Evolutionary conservation across 2,329 filamentous ascomycete genomes (phyloP), one percentile per base, ranked within the genome.

Genomic region (Colletotrichum ledebouriae): DNA sequence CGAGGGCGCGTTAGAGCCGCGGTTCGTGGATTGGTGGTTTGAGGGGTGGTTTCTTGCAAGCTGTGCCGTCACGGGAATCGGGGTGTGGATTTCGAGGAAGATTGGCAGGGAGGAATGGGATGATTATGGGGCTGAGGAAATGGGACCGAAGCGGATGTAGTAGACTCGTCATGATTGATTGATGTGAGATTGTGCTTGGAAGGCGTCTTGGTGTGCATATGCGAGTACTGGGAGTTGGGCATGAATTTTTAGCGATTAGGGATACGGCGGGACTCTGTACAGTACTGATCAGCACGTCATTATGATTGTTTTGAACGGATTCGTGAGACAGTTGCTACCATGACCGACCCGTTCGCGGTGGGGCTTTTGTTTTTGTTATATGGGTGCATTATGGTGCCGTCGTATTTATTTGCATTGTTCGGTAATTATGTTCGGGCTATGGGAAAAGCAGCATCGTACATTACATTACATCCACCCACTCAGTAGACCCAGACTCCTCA

Each of bases 11-110:
- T 83, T 97, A 9, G 90, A 93, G 73, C 88, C 88, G 6, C 83
- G 84, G 0, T 93, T 93, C 73, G 91, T 93, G 5, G 90, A 97
- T 74, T 85, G 87, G 34, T 97, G 94, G 94, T 97, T 97, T 73
- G 94, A 97, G 77, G 90, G 89, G 7, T 95, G 93, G 90, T 97
- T 97, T 77, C 78, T 97, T 63, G 76, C 89, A 3, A 90, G 91
- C 5, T 91, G 90, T 70, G 81, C 84, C 0, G 75, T 86, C 12
- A 96, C 93, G 1, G 89, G 85, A 1, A 75, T 87, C n/a, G 93
- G 92, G 0, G 89, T 97, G 22, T 92, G 91, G 85, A 76, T 94
- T 4, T 91, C 92, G 0, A 85, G 88, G 70, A 90, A 88, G 75
- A 81, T 93, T 2, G 74, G 74, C 50, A 77, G 77, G 3, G 88